A percentile compares a stretch with the other conserved stretches of the same genome.
Conservation (phyloP, 805 yeast genomes). For the Clavispora asparagi region DNA sequence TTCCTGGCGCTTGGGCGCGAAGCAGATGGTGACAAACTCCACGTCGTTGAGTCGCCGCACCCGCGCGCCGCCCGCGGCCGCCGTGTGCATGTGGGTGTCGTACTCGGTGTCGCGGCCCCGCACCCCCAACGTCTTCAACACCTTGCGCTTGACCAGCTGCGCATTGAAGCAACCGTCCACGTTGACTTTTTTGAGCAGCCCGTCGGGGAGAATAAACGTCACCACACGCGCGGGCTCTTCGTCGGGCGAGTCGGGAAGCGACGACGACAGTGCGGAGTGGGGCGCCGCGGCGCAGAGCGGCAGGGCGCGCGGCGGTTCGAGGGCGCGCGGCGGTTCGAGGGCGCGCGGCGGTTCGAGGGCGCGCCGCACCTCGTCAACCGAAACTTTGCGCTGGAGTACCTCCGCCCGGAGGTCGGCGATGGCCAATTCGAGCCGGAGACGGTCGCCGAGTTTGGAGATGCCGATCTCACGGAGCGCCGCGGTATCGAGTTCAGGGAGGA, state of each 20-base stretch:
- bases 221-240: slow-evolving; percentile 24
- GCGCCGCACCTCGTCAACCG: slow-evolving; percentile 8
- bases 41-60: slow-evolving; percentile 60
- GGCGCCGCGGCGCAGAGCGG: too few species aligned
- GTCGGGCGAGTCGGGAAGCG: background rate
- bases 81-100: slow-evolving; percentile 55
- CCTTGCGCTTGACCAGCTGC: slow-evolving; percentile 66
- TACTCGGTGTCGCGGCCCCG: slow-evolving; percentile 42
- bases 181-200: slow-evolving; percentile 61
- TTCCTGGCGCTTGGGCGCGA: slow-evolving; percentile 65
- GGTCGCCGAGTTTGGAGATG: slow-evolving; percentile 73
- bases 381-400: slow-evolving; percentile 4
- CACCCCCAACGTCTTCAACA: slow-evolving; percentile 54
- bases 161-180: slow-evolving; percentile 80
- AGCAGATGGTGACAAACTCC: slow-evolving; percentile 78
- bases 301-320: background rate
- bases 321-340: too few species aligned
- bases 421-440: slow-evolving; percentile 62
- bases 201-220: slow-evolving; percentile 72
- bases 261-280: too few species aligned
- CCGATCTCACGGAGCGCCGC: slow-evolving; percentile 69
- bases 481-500: slow-evolving; percentile 57
- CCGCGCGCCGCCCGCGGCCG: slow-evolving; percentile 8
- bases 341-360: slow-evolving; percentile 5
- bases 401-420: slow-evolving; percentile 39